Percentiles rank a stretch among this genome's conserved stretches.
These are phyloP conservation scores for Diaporthe amygdali DNA, from an alignment of 2,329 filamentous ascomycete genomes.

Conservation along the genomic window DNA sequence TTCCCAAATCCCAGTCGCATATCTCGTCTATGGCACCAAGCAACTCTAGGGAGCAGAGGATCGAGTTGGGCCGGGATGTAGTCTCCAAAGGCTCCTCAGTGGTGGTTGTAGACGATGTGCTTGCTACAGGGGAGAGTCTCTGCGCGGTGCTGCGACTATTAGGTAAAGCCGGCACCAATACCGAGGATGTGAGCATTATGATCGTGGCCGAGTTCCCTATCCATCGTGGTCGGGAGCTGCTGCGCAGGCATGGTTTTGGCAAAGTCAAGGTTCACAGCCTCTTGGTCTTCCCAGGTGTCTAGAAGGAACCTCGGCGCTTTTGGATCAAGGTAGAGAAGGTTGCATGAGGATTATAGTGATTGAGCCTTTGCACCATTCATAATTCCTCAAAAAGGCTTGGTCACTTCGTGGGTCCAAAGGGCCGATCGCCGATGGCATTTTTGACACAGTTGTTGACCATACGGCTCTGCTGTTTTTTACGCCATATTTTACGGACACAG, in stretches of 20 bases:
- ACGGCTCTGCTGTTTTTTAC: no score
- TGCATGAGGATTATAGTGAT: no score
- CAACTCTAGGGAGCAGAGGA: constrained; percentile 35
- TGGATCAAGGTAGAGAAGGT: no score
- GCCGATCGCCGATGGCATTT: no score
- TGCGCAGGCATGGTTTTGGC: constrained; percentile 55
- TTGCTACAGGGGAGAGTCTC: constrained; percentile 61
- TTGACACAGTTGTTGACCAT: no score
- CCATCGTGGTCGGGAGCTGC: constrained; percentile 54
- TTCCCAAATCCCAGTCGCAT: constrained; percentile 53
- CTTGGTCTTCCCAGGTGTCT: no score
- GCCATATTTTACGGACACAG: no score
- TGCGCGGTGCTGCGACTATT: constrained; percentile 57
- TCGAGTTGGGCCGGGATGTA: constrained; percentile 55
- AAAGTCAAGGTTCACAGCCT: constrained; percentile 50
- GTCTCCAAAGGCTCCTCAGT: constrained; percentile 47
- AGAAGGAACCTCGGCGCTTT: no score
- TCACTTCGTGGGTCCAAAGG: no score
- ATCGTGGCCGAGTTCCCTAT: constrained; percentile 63
- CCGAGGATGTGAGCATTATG: constrained; percentile 51
- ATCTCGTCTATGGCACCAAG: constrained; percentile 51
- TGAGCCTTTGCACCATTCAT: no score
- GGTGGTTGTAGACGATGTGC: constrained; percentile 65
- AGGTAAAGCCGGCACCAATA: constrained; percentile 42
- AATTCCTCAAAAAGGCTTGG: no score